phyloP scores from a whole-genome alignment of 441 rosid genomes.

The Erysimum cheiri region DNA sequence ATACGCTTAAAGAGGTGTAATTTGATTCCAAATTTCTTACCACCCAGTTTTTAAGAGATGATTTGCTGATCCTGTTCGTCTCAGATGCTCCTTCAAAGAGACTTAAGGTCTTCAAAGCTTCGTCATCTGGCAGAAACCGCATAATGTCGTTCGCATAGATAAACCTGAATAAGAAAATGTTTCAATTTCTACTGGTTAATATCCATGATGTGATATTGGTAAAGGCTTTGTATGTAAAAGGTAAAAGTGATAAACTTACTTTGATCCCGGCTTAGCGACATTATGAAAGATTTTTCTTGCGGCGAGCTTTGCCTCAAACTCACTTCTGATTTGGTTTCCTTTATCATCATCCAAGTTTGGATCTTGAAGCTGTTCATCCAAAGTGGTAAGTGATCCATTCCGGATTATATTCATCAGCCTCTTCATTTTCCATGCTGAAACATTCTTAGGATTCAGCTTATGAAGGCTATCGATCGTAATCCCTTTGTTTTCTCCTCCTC shows the following conservation, averaged over 20 bases:
- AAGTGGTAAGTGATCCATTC: conserved; percentile 57
- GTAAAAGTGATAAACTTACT: conserved; percentile 40
- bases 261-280: conserved; percentile 61
- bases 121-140: conserved; percentile 60
- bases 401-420: conserved; percentile 60
- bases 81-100: conserved; percentile 61
- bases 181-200: conserved; percentile 17
- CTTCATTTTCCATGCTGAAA: conserved; percentile 80
- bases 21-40: conserved; percentile 42
- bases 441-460: conserved; percentile 58
- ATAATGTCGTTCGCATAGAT: conserved; percentile 51
- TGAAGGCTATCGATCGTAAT: conserved; percentile 62
- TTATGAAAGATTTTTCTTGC: conserved; percentile 65
- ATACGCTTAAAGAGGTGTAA: neutral
- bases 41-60: conserved; percentile 69
- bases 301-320: conserved; percentile 65
- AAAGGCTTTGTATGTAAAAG: neutral
- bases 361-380: conserved; percentile 63
- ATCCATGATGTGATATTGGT: conserved; percentile 1
- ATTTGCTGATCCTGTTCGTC: conserved; percentile 53
- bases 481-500: conserved; percentile 48
- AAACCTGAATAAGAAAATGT: conserved; percentile 25
- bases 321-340: conserved; percentile 57
- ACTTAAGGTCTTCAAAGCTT: conserved; percentile 57
- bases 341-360: conserved; percentile 57